Evolutionary conservation across 129 eudicot genomes (phyloP).

Genomic region (Artemisia annua): DNA sequence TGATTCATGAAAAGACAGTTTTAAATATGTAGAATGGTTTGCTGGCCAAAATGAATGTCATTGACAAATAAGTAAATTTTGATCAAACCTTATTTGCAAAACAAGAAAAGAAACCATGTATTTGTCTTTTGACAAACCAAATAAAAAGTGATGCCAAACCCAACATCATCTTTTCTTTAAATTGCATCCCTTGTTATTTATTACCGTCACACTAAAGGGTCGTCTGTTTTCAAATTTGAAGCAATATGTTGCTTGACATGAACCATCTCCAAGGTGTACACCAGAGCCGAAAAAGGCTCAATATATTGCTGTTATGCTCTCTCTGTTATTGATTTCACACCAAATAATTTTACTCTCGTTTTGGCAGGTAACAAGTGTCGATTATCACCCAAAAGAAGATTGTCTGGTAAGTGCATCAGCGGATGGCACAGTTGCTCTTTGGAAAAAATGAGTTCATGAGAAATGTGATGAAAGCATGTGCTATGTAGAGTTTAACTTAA

Average conservation of each 20-base stretch:
- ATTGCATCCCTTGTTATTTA: neutral
- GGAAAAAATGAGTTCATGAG: slow-evolving; percentile 54
- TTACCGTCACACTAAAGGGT: neutral
- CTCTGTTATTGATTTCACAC: neutral
- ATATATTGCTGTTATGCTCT: neutral
- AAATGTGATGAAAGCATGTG: no score
- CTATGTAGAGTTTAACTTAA: no score
- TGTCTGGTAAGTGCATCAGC: slow-evolving; percentile 92
- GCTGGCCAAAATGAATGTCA: neutral
- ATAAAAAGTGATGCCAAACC: no score
- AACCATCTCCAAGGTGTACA: no score
- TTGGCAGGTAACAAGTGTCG: slow-evolving; percentile 88
- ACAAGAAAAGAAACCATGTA: neutral
- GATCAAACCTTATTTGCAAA: neutral
- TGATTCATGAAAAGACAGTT: neutral
- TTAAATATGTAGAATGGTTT: neutral
- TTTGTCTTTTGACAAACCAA: no score
- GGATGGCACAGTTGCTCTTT: slow-evolving; percentile 82
- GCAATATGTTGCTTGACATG: neutral
- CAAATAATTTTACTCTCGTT: neutral
- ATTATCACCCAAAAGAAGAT: slow-evolving; percentile 87
- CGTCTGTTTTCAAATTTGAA: neutral
- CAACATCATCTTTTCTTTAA: no score
- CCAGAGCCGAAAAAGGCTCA: no score
- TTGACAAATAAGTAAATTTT: neutral